Conservation (phyloP, 2,329 filamentous ascomycete genomes). For the Meredithiella fracta region DNA sequence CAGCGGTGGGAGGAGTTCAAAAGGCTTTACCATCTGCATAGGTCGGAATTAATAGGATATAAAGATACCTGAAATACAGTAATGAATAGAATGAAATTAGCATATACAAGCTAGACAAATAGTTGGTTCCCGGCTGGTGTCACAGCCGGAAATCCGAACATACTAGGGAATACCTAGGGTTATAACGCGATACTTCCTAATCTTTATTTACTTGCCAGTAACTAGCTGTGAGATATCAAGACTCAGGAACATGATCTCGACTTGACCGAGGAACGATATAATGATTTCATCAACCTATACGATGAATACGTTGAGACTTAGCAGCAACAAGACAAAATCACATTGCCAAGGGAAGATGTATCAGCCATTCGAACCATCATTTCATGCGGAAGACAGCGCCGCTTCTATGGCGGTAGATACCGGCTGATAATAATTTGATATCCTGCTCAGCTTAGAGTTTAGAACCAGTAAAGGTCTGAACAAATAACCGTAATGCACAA, state of each 20-base stretch:
- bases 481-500: constrained; percentile 10
- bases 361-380: constrained; percentile 73
- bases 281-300: too few species aligned
- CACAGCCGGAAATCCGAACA: too few species aligned
- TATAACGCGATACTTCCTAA: too few species aligned
- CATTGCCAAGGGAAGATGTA: constrained; percentile 31
- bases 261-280: too few species aligned
- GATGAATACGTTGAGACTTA: too few species aligned
- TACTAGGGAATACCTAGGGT: too few species aligned
- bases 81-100: neutral
- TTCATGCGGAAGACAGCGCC: constrained; percentile 36
- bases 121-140: too few species aligned
- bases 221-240: too few species aligned
- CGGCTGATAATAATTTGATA: constrained; percentile 47
- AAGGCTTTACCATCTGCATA: constrained; percentile 20
- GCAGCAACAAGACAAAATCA: neutral
- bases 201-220: too few species aligned
- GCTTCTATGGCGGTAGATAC: constrained; percentile 81
- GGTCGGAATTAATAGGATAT: neutral
- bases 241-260: too few species aligned
- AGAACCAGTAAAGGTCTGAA: constrained; percentile 18
- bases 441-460: constrained; percentile 41
- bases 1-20: constrained; percentile 17
- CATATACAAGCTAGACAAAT: too few species aligned
- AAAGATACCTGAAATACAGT: constrained; percentile 7